These are phyloP conservation scores for Grosmannia serpens DNA, from an alignment of 2,329 filamentous ascomycete species.

Conservation along the genomic window DNA sequence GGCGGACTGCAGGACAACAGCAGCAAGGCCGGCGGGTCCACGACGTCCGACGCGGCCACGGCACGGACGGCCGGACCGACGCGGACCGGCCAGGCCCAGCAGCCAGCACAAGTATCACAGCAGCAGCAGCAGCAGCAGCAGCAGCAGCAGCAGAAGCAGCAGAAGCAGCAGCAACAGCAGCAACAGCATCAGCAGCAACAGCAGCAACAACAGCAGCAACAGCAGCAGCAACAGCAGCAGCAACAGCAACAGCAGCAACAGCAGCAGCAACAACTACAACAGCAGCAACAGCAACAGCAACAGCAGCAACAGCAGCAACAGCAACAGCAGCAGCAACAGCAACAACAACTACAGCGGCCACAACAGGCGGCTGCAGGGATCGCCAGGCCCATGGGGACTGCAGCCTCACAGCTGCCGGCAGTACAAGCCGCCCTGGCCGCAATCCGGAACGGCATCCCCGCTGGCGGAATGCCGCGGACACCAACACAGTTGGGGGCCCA, in stretches of 20 bases:
- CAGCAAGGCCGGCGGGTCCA: neutral
- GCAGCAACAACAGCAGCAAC: neutral
- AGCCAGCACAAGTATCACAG: neutral
- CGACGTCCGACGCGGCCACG: neutral
- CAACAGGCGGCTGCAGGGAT: neutral
- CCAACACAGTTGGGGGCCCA: neutral
- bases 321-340: neutral
- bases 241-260: neutral
- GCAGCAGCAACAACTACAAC: neutral
- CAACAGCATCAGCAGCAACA: neutral
- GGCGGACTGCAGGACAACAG: conserved; percentile 35
- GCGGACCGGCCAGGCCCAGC: neutral
- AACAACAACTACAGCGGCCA: neutral
- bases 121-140: neutral
- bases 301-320: neutral
- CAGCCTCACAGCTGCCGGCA: neutral
- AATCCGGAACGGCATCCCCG: neutral
- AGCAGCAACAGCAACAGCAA: neutral
- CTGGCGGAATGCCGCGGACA: neutral
- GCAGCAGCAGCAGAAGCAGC: neutral
- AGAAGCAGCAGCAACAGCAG: neutral
- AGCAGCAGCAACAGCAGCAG: neutral
- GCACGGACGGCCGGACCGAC: neutral
- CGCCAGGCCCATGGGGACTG: neutral
- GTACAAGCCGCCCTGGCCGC: neutral